A percentile compares a stretch with the other conserved stretches of the same genome.
These are phyloP conservation scores for Russula foetens DNA, from an alignment of 768 basidiomycete species.

Conservation along the genomic window DNA sequence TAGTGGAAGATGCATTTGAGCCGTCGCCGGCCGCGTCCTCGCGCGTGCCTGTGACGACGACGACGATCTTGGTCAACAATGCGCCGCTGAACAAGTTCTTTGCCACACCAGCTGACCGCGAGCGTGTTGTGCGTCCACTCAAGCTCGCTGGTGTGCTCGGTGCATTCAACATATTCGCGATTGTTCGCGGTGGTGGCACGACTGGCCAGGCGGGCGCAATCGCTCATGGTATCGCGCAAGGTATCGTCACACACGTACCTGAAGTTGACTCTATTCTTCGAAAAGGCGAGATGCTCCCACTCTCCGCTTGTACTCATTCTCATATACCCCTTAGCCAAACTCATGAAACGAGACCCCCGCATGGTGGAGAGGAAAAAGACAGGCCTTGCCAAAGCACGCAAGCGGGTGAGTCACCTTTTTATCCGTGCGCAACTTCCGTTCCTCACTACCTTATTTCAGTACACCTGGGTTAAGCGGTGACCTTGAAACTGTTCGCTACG, in stretches of 20 bases:
- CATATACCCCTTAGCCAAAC: conserved; percentile 51
- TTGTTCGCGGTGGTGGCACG: conserved; percentile 78
- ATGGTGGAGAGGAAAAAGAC: conserved; percentile 99
- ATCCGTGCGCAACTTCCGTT: conserved; percentile 4
- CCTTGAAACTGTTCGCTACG: not conserved
- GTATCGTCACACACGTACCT: conserved; percentile 62
- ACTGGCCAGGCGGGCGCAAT: conserved; percentile 90
- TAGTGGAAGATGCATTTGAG: conserved; percentile 9
- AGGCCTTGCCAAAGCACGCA: conserved; percentile 84
- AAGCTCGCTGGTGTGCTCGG: conserved; percentile 78
- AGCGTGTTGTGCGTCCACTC: conserved; percentile 74
- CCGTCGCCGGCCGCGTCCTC: conserved; percentile 7
- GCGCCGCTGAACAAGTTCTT: conserved; percentile 76
- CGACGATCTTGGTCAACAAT: conserved; percentile 80
- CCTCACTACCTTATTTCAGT: conserved; percentile 37
- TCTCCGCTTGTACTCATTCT: not conserved
- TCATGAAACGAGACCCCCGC: conserved; percentile 86
- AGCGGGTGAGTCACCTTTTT: conserved; percentile 52
- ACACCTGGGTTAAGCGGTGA: conserved; percentile 95
- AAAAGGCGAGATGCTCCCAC: conserved; percentile 45
- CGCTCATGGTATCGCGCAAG: conserved; percentile 68
- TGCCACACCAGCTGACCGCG: conserved; percentile 62
- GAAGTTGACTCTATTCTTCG: conserved; percentile 56
- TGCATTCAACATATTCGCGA: conserved; percentile 61
- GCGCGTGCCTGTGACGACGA: conserved; percentile 36